Evolutionary conservation across 2,329 filamentous ascomycete species (phyloP).

Genomic region (Talaromyces sp.): DNA sequence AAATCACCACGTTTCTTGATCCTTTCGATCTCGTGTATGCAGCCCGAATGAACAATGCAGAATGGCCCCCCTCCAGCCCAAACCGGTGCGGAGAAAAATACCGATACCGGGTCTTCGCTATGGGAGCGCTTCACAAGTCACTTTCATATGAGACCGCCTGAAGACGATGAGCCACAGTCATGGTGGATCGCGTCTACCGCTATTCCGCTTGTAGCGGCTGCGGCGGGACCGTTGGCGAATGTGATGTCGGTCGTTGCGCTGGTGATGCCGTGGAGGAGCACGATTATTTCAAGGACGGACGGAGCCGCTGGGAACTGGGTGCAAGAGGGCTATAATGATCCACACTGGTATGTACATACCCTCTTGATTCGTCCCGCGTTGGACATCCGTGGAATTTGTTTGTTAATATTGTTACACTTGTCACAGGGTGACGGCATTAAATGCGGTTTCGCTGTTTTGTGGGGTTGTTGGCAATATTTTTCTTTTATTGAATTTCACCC

Average conservation of each 20-base stretch:
- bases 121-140: slow-evolving; percentile 26
- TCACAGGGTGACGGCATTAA: slow-evolving; percentile 69
- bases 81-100: slow-evolving; percentile 2
- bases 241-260: slow-evolving; percentile 85
- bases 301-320: slow-evolving; percentile 52
- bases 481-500: slow-evolving; percentile 84
- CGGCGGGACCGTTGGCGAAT: slow-evolving; percentile 82
- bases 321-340: slow-evolving; percentile 66
- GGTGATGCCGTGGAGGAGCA: slow-evolving; percentile 73
- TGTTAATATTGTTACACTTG: neutral
- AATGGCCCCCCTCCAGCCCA: slow-evolving; percentile 15
- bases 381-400: neutral
- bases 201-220: slow-evolving; percentile 78
- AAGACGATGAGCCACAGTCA: slow-evolving; percentile 48
- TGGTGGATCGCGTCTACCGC: slow-evolving; percentile 57
- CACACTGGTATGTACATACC: slow-evolving; percentile 61
- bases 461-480: slow-evolving; percentile 80
- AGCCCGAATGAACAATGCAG: slow-evolving; percentile 17
- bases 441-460: slow-evolving; percentile 74
- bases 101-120: slow-evolving; percentile 5
- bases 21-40: neutral
- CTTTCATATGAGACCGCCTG: slow-evolving; percentile 41
- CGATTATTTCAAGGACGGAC: slow-evolving; percentile 48
- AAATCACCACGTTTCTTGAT: neutral
- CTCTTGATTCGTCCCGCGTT: too few relatives aligned